A percentile compares a stretch with the other conserved stretches of the same genome.
Conservation (phyloP, 164 flowering plant species). For the Macadamia integrifolia region DNA sequence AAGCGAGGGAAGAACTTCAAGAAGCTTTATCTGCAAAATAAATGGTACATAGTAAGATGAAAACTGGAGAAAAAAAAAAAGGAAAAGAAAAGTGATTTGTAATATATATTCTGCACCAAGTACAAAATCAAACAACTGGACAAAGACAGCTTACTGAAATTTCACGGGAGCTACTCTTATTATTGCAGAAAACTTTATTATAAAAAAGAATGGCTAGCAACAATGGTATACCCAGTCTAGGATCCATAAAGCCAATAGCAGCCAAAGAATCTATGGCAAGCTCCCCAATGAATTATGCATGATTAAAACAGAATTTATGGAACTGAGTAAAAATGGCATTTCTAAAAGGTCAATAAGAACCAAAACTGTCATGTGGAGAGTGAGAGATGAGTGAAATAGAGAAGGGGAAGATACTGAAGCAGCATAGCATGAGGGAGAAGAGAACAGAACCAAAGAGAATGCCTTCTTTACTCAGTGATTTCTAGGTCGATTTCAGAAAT, state of each 20-base stretch:
- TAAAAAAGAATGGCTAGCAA: slow-evolving; percentile 61
- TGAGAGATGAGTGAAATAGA: too few relatives aligned
- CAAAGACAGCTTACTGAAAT: slow-evolving; percentile 43
- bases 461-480: too few relatives aligned
- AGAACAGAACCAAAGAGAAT: too few relatives aligned
- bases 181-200: slow-evolving; percentile 39
- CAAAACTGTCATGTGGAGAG: neutral
- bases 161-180: slow-evolving; percentile 24
- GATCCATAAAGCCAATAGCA: slow-evolving; percentile 51
- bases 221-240: slow-evolving; percentile 60
- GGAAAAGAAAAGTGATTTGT: neutral
- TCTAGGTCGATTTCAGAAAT: too few relatives aligned
- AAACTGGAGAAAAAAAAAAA: neutral
- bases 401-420: too few relatives aligned
- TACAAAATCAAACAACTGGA: slow-evolving; percentile 4
- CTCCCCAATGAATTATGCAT: slow-evolving; percentile 49
- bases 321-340: slow-evolving; percentile 49
- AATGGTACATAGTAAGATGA: slow-evolving; percentile 5
- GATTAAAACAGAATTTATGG: slow-evolving; percentile 48
- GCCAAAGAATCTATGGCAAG: slow-evolving; percentile 59
- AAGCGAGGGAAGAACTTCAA: slow-evolving; percentile 72
- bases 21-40: slow-evolving; percentile 63
- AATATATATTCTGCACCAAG: neutral
- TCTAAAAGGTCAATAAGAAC: slow-evolving; percentile 41
- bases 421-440: too few relatives aligned